Percentiles rank a stretch among this genome's conserved stretches.
Evolutionary conservation across 1,284 basidiomycete species (phyloP).

Genomic region (Spongispora temasekensis): DNA sequence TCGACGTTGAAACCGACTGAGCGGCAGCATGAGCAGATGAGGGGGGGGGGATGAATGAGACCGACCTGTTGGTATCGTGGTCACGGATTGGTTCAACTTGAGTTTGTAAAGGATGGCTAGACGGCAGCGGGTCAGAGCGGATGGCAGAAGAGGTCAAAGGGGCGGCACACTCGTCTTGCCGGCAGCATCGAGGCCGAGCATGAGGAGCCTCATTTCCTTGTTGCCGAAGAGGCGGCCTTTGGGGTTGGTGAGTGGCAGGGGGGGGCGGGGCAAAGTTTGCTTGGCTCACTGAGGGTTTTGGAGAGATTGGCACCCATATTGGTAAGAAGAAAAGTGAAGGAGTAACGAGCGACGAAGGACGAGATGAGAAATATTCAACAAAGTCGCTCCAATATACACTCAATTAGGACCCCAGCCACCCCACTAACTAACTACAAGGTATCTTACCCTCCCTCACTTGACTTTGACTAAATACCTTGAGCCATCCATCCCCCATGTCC

Average conservation of each 20-base stretch:
- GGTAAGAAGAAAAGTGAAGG: constrained; percentile 4
- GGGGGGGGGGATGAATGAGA: constrained; percentile 21
- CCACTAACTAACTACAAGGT: background rate
- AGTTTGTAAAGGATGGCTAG: constrained; percentile 99
- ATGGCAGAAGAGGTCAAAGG: background rate
- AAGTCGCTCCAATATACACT: constrained; percentile 11
- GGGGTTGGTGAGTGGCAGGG: constrained; percentile 8
- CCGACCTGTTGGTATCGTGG: constrained; percentile 96
- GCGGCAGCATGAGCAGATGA: constrained; percentile 13
- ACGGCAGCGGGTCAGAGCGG: constrained; percentile 17
- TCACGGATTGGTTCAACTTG: constrained; percentile 98
- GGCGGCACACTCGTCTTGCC: constrained; percentile 87
- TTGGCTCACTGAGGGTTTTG: constrained; percentile 63
- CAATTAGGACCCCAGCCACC: constrained; percentile 35
- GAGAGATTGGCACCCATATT: constrained; percentile 78
- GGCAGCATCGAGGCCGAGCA: constrained; percentile 94
- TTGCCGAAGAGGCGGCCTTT: constrained; percentile 94
- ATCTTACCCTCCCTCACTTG: no score
- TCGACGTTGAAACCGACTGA: constrained; percentile 98
- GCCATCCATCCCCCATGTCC: constrained; percentile 87
- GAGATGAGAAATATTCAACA: constrained; percentile 19
- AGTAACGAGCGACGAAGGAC: constrained; percentile 50
- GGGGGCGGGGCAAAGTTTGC: fast-evolving
- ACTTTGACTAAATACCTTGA: constrained; percentile 79
- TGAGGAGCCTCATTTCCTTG: constrained; percentile 96